Conservation (phyloP, 306 rosid species). For the Abrus pulchellus region DNA sequence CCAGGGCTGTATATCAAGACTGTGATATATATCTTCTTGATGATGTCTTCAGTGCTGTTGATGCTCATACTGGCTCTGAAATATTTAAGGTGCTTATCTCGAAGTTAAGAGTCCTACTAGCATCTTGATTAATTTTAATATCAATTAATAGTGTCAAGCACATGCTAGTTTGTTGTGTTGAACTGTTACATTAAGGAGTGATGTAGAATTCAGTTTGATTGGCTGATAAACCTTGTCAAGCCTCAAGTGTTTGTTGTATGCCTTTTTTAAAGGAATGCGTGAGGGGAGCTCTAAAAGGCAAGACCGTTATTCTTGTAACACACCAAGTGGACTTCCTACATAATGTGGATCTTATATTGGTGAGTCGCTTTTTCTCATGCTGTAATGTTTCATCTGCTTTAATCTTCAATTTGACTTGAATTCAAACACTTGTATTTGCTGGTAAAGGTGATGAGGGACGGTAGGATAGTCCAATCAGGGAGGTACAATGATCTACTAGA, state of each 20-base stretch:
- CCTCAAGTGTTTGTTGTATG: neutral
- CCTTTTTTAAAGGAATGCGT: constrained; percentile 71
- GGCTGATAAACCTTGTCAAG: neutral
- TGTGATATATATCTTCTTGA: constrained; percentile 86
- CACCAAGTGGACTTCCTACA: constrained; percentile 93
- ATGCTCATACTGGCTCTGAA: constrained; percentile 88
- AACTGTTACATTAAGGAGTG: neutral
- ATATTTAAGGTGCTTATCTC: constrained; percentile 70
- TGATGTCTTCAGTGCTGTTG: constrained; percentile 88
- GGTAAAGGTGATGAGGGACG: constrained; percentile 76
- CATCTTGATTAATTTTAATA: neutral
- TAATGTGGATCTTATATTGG: constrained; percentile 79
- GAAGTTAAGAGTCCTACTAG: neutral
- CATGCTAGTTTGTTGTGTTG: neutral
- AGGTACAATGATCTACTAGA: constrained; percentile 61
- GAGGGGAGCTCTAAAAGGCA: constrained; percentile 73
- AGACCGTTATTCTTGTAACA: constrained; percentile 80
- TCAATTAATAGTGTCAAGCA: neutral
- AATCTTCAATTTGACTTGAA: neutral
- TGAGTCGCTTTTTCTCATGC: constrained; percentile 39
- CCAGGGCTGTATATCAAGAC: constrained; percentile 88
- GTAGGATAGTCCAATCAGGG: constrained; percentile 77
- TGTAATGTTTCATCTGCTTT: neutral
- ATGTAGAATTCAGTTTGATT: neutral
- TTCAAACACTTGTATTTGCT: neutral